Conservation (phyloP, 805 yeast species). For the Spathaspora passalidarum region DNA sequence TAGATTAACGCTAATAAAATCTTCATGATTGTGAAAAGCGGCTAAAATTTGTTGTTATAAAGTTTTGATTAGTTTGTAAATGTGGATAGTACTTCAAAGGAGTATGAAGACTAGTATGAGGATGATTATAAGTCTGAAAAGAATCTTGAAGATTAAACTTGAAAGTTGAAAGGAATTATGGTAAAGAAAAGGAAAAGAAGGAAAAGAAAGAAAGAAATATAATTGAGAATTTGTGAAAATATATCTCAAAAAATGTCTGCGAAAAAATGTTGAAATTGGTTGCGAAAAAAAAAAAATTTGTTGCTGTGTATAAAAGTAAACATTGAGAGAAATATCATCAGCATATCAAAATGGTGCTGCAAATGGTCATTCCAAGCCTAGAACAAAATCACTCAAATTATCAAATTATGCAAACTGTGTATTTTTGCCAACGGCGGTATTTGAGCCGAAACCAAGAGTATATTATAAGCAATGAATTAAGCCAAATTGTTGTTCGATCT, state of each 20-base stretch:
- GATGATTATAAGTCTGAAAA: constrained; percentile 2
- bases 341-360: too few relatives aligned
- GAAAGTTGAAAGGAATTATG: neutral
- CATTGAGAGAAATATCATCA: too few relatives aligned
- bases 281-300: constrained; percentile 1
- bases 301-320: too few relatives aligned
- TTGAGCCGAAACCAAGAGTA: too few relatives aligned
- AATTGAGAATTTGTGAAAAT: neutral
- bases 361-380: too few relatives aligned
- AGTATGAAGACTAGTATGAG: constrained; percentile 7
- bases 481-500: too few relatives aligned
- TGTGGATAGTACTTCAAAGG: constrained; percentile 1
- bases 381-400: too few relatives aligned
- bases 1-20: neutral
- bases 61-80: neutral
- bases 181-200: neutral
- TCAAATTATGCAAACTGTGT: too few relatives aligned
- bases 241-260: neutral
- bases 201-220: neutral
- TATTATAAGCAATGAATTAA: too few relatives aligned
- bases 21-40: constrained; percentile 2
- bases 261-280: neutral
- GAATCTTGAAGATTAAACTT: neutral
- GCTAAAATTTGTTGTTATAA: neutral
- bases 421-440: too few relatives aligned